These are phyloP conservation scores for Chlorella sp. DNA, from an alignment of 139 green algal genomes.

Conservation along the genomic window DNA sequence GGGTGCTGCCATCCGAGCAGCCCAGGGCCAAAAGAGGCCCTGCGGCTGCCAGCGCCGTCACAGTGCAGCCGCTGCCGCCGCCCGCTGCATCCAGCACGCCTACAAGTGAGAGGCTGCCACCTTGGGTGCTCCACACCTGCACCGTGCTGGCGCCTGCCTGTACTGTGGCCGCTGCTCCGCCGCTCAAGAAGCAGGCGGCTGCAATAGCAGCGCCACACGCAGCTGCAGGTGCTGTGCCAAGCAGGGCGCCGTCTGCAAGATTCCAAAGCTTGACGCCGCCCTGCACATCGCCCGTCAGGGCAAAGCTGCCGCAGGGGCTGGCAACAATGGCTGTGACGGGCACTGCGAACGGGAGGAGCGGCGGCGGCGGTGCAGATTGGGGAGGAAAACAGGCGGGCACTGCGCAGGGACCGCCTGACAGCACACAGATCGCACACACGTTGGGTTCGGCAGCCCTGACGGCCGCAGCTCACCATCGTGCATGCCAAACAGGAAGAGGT, in stretches of 20 bases:
- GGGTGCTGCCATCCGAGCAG: constrained; percentile 18
- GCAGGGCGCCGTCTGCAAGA: not conserved
- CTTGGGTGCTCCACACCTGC: not conserved
- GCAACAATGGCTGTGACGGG: not conserved
- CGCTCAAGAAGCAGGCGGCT: not conserved
- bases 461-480: constrained; percentile 12
- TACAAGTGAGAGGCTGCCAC: not conserved
- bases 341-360: not conserved
- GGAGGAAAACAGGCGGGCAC: not conserved
- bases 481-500: constrained; percentile 17
- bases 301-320: constrained; percentile 9
- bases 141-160: not conserved
- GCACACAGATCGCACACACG: no score
- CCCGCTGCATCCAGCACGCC: not conserved
- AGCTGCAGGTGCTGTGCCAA: not conserved
- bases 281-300: not conserved
- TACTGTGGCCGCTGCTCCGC: not conserved
- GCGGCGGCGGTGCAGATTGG: not conserved
- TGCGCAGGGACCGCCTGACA: no score
- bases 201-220: not conserved
- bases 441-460: no score
- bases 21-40: not conserved
- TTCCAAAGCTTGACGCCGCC: constrained; percentile 5
- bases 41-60: not conserved
- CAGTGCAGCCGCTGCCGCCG: not conserved